Base-by-base conservation (phyloP, 78 protist genomes). In the Pigoraptor vietnamica region DNA sequence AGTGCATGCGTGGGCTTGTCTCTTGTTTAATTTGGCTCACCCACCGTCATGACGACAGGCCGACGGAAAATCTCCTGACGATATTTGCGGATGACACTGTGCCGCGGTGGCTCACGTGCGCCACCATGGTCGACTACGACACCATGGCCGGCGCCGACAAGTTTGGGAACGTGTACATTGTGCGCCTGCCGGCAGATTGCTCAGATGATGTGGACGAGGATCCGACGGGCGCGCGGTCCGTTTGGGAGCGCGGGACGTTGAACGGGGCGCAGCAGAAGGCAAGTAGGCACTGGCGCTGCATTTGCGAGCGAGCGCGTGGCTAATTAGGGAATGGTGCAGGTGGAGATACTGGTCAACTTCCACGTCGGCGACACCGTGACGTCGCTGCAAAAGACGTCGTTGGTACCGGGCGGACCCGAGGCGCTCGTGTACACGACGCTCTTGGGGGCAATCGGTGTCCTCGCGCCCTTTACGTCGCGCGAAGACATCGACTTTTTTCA, bases 11-110 rank as follows among this genome's bases (percentile, higher is more conserved):
- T 48, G 67, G 6, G 67, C 14, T 21, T 48, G 67, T 48, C 6
- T 48, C 6, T 48, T 6, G 6, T 21, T 48, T 6, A 21, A 14
- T 48, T 6, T 48, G 67, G 6, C 29, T 48, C 6, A 48, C 14
- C 14, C 29, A 21, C 29, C 14, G 67, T 6, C 67, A 48, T 48
- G 67, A n/a, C n/a, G n/a, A n/a, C 67, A 48, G 55, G 19, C 89
- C 39, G 0, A 39, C 67, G 25, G 96, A 97, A 34, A 97, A 98
- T 90, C 40, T 29, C 67, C 32, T 98, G 81, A 24, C 39, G 79
- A 40, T 98, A 33, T 97, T 98, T 91, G 99, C 99, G 23, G 99
- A 98, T 81, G 98, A 97, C 90, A 86, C 97, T 23, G 29, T 56
- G n/a, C 99, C 99, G 34, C 95, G 99, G 23, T 95, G 95, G 95